A percentile compares a stretch with the other conserved stretches of the same genome.
These are phyloP conservation scores for Lunasporangiospora selenospora DNA, from an alignment of 192 early-diverging fungal genomes.

Conservation along the genomic window DNA sequence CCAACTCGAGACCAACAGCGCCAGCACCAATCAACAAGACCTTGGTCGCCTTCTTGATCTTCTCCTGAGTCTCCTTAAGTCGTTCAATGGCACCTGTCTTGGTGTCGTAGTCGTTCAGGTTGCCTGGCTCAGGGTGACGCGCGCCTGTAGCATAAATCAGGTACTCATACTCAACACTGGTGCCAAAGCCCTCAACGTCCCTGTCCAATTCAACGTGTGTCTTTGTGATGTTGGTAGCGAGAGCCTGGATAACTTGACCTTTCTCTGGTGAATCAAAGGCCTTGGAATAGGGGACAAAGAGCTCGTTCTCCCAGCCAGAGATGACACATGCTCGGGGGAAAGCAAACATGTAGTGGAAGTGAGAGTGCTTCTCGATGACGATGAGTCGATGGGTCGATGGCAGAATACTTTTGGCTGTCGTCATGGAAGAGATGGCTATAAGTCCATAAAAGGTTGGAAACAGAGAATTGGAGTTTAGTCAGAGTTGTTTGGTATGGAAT, in stretches of 20 bases:
- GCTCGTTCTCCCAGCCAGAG: constrained; percentile 61
- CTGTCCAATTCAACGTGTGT: constrained; percentile 61
- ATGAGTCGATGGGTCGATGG: constrained; percentile 58
- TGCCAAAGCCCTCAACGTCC: constrained; percentile 55
- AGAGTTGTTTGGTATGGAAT: background rate
- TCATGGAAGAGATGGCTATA: constrained; percentile 33
- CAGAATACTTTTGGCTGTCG: constrained; percentile 38
- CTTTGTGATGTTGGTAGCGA: constrained; percentile 52
- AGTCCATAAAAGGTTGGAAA: background rate
- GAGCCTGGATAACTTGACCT: constrained; percentile 57
- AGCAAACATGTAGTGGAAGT: constrained; percentile 69
- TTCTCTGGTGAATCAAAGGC: constrained; percentile 46
- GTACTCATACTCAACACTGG: constrained; percentile 56
- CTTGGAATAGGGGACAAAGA: constrained; percentile 64
- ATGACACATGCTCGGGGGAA: constrained; percentile 66
- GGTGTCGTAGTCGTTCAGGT: constrained; percentile 47
- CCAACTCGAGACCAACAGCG: constrained; percentile 79
- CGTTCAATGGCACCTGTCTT: constrained; percentile 51
- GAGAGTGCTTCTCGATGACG: constrained; percentile 63
- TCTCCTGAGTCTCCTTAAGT: constrained; percentile 55
- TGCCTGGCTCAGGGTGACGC: constrained; percentile 57
- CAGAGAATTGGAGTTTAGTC: too few relatives aligned
- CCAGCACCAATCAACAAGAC: constrained; percentile 79
- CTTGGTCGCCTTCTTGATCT: constrained; percentile 62
- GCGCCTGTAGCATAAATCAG: constrained; percentile 61